Base-by-base conservation (phyloP, 192 early-diverging fungal genomes). In the Phycomyces blakesleeanus region DNA sequence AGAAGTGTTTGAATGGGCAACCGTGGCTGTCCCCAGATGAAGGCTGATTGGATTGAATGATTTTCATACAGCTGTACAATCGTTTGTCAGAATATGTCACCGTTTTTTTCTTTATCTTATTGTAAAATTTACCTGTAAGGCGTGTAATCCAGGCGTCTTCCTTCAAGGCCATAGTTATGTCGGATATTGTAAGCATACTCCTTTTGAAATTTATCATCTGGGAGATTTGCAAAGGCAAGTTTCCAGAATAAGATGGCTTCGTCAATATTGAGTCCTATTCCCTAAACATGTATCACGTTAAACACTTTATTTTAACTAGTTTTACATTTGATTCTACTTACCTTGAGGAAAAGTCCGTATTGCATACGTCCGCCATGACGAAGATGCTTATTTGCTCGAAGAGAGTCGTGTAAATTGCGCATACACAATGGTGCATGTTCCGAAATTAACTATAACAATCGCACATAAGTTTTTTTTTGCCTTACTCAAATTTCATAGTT, bases 91-190 rank as follows among this genome's bases (percentile, higher is more conserved):
- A 24, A 20, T 14, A 8, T 49, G 24, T 10, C 10, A n/a, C 21
- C 54, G 7, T 34, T 38, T 24, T 44, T 59, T 14, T 49, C 12
- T 34, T 34, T 34, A 26, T 53, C 18, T n/a, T 58, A 12, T 22
- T 37, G 34, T 42, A 60, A 18, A 12, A 60, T 49, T 55, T 82
- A 86, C 84, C 76, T 82, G 61, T 87, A 93, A 15, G 92, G 85
- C 29, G 75, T 74, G 68, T 92, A 93, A 76, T 92, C 78, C 18
- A 77, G 76, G 12, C 97, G 87, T 44, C 87, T 90, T 49, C 97
- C 97, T 71, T 98, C 97, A 66, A 87, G 67, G 59, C 97, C 97
- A 72, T 98, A 98, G 77, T 92, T 93, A 82, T 96, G 93, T 37
- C 95, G 84, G 47, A 98, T 83, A 74, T 96, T 95, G 76, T 98